A percentile compares a stretch with the other conserved stretches of the same genome.
Conservation (phyloP, 164 flowering plant genomes). For the Piper betle region DNA sequence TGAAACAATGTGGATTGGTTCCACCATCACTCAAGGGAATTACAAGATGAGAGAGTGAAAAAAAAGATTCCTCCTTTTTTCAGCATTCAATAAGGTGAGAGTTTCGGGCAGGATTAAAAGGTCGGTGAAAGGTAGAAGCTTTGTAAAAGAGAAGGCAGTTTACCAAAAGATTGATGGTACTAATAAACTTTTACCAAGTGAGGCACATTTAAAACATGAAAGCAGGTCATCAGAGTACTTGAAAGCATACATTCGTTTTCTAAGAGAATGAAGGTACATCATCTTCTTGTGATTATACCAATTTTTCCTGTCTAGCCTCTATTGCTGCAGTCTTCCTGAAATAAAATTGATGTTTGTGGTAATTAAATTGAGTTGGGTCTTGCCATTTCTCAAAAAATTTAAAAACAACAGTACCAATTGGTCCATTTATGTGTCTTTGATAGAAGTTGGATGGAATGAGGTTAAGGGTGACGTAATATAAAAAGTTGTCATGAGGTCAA, state of each 20-base stretch:
- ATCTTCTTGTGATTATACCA: not conserved
- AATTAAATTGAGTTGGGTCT: no score
- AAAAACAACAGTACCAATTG: not conserved
- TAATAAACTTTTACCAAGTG: no score
- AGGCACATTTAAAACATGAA: constrained; percentile 9
- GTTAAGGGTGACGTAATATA: no score
- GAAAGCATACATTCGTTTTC: constrained; percentile 36
- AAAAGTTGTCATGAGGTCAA: no score
- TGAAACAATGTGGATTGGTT: no score
- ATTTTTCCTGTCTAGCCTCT: not conserved
- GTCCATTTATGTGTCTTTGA: not conserved
- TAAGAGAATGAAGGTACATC: constrained; percentile 61
- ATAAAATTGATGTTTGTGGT: no score
- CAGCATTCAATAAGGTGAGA: constrained; percentile 13
- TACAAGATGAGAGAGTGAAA: constrained; percentile 8
- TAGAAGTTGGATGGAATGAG: not conserved
- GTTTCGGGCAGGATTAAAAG: constrained; percentile 5
- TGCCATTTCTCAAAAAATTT: not conserved
- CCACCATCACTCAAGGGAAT: constrained; percentile 14
- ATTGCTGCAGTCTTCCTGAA: not conserved
- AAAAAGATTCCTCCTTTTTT: constrained; percentile 12
- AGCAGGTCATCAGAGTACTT: constrained; percentile 19
- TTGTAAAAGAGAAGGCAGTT: constrained; percentile 14
- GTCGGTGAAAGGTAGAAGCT: constrained; percentile 13
- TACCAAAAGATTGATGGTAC: constrained; percentile 7